phyloP scores from a whole-genome alignment of 2,329 filamentous ascomycete species.

The Salinomyces thailandicus region DNA sequence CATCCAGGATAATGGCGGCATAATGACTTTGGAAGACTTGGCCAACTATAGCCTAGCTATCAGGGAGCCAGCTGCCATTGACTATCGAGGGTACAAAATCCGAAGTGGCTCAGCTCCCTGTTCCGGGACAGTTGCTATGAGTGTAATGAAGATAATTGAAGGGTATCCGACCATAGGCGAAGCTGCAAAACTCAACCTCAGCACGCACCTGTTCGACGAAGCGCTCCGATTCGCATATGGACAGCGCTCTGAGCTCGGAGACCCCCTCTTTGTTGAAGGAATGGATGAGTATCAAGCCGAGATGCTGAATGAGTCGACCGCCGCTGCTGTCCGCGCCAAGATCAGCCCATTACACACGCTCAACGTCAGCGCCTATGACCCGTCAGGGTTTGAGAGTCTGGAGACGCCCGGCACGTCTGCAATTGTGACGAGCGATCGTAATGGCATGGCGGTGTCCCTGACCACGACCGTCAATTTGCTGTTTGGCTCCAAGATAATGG shows the following conservation, averaged over 20 bases:
- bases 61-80: constrained; percentile 47
- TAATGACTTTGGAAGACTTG: constrained; percentile 72
- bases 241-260: constrained; percentile 62
- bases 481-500: constrained; percentile 70
- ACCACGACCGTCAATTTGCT: constrained; percentile 84
- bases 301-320: constrained; percentile 55
- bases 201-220: constrained; percentile 74
- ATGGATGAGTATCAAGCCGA: constrained; percentile 53
- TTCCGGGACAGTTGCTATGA: constrained; percentile 65
- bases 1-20: constrained; percentile 62
- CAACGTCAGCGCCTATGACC: constrained; percentile 64
- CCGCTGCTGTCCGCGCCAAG: constrained; percentile 48
- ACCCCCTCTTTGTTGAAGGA: constrained; percentile 62
- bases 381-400: constrained; percentile 52
- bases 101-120: constrained; percentile 62
- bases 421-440: constrained; percentile 58
- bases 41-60: constrained; percentile 59
- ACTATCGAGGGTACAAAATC: constrained; percentile 56
- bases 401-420: constrained; percentile 67
- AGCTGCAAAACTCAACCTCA: constrained; percentile 50
- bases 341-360: constrained; percentile 66
- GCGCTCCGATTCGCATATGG: constrained; percentile 85
- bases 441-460: constrained; percentile 65
- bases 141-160: constrained; percentile 71
- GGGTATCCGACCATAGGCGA: constrained; percentile 58